A percentile compares a stretch with the other conserved stretches of the same genome.
Evolutionary conservation across 2,329 filamentous ascomycete species (phyloP).

Genomic region (Beauveria sp.): DNA sequence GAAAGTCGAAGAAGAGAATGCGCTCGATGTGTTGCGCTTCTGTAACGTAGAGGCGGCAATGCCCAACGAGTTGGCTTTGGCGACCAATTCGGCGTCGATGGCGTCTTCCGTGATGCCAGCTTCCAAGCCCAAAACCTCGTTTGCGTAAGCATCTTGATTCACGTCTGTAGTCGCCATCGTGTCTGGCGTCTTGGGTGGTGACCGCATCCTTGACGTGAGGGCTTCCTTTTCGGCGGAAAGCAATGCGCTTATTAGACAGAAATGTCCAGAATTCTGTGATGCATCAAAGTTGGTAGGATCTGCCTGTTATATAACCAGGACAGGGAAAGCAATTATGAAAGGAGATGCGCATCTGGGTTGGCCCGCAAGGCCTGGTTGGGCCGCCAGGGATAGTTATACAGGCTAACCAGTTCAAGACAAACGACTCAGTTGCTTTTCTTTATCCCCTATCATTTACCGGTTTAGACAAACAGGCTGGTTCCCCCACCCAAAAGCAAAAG

Average conservation of each 20-base stretch:
- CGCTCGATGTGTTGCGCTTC: constrained; percentile 30
- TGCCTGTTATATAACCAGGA: background rate
- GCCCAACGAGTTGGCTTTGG: constrained; percentile 28
- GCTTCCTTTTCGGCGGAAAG: background rate
- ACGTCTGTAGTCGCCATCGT: background rate
- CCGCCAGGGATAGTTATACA: background rate
- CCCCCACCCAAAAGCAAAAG: constrained; percentile 3
- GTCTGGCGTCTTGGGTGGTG: background rate
- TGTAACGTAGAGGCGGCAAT: constrained; percentile 24
- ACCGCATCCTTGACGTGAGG: background rate
- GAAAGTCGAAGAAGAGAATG: constrained; percentile 35
- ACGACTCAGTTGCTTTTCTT: constrained; percentile 4
- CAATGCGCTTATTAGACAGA: background rate
- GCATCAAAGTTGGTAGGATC: background rate
- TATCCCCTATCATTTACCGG: background rate
- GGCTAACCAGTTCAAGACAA: background rate
- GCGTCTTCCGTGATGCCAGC: constrained; percentile 29
- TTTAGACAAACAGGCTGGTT: background rate
- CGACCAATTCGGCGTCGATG: constrained; percentile 29
- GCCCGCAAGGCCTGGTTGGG: constrained; percentile 1
- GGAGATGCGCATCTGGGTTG: constrained; percentile 3
- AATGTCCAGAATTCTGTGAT: background rate
- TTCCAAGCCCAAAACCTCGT: constrained; percentile 29
- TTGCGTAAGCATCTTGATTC: background rate
- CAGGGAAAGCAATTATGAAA: background rate